Percentiles rank a stretch among this genome's conserved stretches.
Conservation (phyloP, 805 yeast species). For the Candida pseudoglaebosa region DNA sequence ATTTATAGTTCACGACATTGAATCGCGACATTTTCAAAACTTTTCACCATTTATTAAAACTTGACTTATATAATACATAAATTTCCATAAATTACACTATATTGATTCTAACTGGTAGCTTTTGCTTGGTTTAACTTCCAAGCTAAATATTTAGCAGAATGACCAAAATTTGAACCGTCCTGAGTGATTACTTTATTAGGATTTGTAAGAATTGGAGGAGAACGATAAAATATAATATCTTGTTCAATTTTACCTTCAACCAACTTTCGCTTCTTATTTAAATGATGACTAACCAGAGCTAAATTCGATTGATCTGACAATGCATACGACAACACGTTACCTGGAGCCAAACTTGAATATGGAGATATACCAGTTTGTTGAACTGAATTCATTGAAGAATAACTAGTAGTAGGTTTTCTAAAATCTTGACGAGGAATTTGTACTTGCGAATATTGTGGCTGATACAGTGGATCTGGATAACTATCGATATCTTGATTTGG, state of each 20-base stretch:
- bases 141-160: conserved; percentile 70
- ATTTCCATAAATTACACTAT: neutral
- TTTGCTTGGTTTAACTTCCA: conserved; percentile 20
- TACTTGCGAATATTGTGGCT: conserved; percentile 15
- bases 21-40: too few relatives aligned
- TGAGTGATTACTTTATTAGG: conserved; percentile 14
- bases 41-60: too few relatives aligned
- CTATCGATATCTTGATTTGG: conserved; percentile 10
- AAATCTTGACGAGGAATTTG: conserved; percentile 15
- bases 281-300: conserved; percentile 16
- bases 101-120: neutral
- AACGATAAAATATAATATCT: conserved; percentile 58
- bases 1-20: neutral
- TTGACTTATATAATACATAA: neutral
- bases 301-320: conserved; percentile 17
- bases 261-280: conserved; percentile 22
- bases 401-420: conserved; percentile 11
- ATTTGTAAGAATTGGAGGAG: conserved; percentile 53
- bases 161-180: conserved; percentile 48
- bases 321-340: conserved; percentile 37
- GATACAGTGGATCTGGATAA: conserved; percentile 11
- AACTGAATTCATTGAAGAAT: conserved; percentile 12
- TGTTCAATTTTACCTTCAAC: conserved; percentile 10
- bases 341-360: conserved; percentile 34
- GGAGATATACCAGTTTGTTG: conserved; percentile 29